Percentiles rank a stretch among this genome's conserved stretches.
phyloP scores from a whole-genome alignment of 352 stramenopile genomes.

The Phytophthora palmivora region DNA sequence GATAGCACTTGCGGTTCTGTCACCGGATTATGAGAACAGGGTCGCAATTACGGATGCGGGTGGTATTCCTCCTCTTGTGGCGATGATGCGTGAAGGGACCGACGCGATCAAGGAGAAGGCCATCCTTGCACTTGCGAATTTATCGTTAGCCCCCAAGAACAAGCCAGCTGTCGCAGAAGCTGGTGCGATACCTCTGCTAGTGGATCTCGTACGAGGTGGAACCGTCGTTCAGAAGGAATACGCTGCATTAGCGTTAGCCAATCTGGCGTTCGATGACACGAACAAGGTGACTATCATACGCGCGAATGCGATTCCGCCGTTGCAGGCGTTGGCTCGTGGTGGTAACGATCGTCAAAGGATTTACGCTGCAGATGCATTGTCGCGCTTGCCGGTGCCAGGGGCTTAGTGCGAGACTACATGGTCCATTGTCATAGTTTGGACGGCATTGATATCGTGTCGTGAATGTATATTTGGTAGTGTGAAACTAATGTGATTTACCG shows the following conservation, averaged over 20 bases:
- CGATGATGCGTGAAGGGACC: background rate
- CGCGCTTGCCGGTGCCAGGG: background rate
- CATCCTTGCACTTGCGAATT: background rate
- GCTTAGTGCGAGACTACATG: background rate
- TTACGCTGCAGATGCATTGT: background rate
- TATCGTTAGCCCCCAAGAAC: background rate
- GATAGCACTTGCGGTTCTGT: background rate
- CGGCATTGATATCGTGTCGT: no score
- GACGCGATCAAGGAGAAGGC: background rate
- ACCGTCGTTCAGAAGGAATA: background rate
- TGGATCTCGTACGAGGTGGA: background rate
- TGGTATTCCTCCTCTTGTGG: background rate
- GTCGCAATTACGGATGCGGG: background rate
- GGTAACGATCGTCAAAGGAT: conserved; percentile 2
- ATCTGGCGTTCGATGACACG: background rate
- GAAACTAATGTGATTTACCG: no score
- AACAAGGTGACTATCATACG: conserved; percentile 1
- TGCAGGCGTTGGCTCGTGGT: background rate
- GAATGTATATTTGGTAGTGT: no score
- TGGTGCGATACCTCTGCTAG: background rate
- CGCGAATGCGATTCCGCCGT: background rate
- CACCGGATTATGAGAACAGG: background rate
- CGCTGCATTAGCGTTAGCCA: background rate
- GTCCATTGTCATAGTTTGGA: background rate
- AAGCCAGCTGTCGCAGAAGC: background rate